Conservation (phyloP, 345 rosid species). For the Bruguiera sexangula region DNA sequence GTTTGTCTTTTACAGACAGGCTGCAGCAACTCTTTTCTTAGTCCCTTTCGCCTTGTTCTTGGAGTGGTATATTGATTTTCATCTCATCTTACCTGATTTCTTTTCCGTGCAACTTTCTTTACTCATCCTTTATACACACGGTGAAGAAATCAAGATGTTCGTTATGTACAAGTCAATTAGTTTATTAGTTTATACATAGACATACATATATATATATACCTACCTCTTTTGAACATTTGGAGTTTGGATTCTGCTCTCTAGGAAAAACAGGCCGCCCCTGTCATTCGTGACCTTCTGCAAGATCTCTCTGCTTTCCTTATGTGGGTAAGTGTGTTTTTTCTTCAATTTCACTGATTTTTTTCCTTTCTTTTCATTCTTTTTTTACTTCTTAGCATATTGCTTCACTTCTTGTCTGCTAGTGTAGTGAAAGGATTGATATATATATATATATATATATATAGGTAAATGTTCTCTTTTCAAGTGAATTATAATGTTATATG, state of each 20-base stretch:
- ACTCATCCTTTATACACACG: background rate
- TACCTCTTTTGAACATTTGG: no score
- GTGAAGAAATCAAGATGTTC: background rate
- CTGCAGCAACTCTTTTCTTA: slow-evolving; percentile 66
- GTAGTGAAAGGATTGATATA: background rate
- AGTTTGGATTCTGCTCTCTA: slow-evolving; percentile 10
- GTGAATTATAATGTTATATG: no score
- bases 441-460: background rate
- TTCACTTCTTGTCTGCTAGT: background rate
- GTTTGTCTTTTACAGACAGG: slow-evolving; percentile 82
- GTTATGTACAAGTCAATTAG: no score
- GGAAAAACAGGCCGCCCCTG: slow-evolving; percentile 72
- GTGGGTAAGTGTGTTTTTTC: slow-evolving; percentile 50
- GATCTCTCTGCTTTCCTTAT: slow-evolving; percentile 65
- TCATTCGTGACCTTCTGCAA: slow-evolving; percentile 65
- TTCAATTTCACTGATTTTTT: background rate
- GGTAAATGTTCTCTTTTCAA: no score
- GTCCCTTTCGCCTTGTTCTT: slow-evolving; percentile 63
- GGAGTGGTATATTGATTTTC: slow-evolving; percentile 49
- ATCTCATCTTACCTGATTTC: background rate
- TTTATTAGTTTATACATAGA: no score
- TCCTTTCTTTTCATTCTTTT: background rate
- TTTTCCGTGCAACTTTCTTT: background rate
- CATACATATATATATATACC: no score
- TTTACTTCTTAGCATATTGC: no score